A percentile compares a stretch with the other conserved stretches of the same genome.
phyloP scores from a whole-genome alignment of 176 grass and related monocot species.

The Juncus inflexus region DNA sequence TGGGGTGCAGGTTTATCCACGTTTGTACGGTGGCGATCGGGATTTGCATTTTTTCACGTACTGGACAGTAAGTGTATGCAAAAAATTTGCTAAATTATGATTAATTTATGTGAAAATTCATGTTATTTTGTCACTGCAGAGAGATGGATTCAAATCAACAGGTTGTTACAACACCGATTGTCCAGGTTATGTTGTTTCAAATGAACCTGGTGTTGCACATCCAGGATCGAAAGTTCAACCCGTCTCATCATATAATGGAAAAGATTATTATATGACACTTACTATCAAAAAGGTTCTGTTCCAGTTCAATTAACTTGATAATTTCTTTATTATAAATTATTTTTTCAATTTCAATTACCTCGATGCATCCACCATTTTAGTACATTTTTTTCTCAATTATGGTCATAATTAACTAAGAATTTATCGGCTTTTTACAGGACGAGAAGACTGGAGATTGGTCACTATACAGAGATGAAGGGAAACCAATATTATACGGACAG shows the following conservation, averaged over 20 bases:
- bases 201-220: neutral
- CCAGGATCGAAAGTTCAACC: neutral
- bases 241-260: neutral
- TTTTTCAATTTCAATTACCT: neutral
- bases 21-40: conserved; percentile 6
- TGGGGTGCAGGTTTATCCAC: conserved; percentile 18
- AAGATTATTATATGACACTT: conserved; percentile 19
- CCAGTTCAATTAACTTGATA: neutral
- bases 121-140: neutral
- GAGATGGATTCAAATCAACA: neutral
- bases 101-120: neutral
- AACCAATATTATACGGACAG: neutral
- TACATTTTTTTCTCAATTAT: too few species aligned
- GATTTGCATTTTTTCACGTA: conserved; percentile 7
- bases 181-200: conserved; percentile 18
- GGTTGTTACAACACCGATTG: conserved; percentile 3
- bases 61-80: neutral
- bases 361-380: too few species aligned
- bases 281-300: conserved; percentile 12
- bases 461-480: conserved; percentile 16
- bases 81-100: neutral
- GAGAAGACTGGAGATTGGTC: conserved; percentile 23
- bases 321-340: neutral
- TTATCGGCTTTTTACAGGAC: conserved; percentile 4
- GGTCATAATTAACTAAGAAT: too few species aligned